Evolutionary conservation across 257 asterid genomes (phyloP), one percentile per base, ranked within the genome.

Genomic region (Scutellaria baicalensis): DNA sequence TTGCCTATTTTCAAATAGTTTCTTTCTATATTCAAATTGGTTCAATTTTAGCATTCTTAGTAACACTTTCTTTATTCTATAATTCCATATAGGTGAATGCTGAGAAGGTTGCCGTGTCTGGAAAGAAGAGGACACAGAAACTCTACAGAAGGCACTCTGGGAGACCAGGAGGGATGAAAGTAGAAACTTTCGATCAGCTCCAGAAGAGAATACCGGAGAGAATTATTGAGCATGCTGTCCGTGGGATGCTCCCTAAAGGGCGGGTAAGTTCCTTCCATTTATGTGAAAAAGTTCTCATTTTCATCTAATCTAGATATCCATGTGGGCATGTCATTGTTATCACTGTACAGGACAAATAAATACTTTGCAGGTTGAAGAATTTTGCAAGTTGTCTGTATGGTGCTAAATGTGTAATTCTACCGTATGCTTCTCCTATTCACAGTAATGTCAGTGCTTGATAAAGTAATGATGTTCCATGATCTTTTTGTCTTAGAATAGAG

Each of bases 191-290:
- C 70, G 96, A 93, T 73, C 97, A 91, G 81, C 98, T 93, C 67
- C 95, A 91, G 76, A 84, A 82, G 68, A 84, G 97, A 79, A 86
- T 93, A 47, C 97, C 98, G 0, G 97, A 93, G 72, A 83, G 98
- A 78, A 90, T 90, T 52, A 68, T 93, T n/a, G 98, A 93, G 85
- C 98, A 93, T 80, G 98, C 96, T 44, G 97, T 90, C 38, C 92
- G 94, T n/a, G 97, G 98, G 66, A 93, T 93, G 98, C 97, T 93
- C 76, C 98, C 96, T 2, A 91, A 93, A 74, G 96, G 95, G 23
- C 80, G 92, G 79, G 97, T 93, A 75, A 79, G 95, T 82, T 73
- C 48, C 68, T 51, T 21, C 6, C 14, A 6, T 44, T 12, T 11
- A 38, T 68, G 18, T 60, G 3, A 40, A 42, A 45, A 0, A 36